These are phyloP conservation scores for Oidium heveae DNA, from an alignment of 2,329 filamentous ascomycete genomes.

Conservation along the genomic window DNA sequence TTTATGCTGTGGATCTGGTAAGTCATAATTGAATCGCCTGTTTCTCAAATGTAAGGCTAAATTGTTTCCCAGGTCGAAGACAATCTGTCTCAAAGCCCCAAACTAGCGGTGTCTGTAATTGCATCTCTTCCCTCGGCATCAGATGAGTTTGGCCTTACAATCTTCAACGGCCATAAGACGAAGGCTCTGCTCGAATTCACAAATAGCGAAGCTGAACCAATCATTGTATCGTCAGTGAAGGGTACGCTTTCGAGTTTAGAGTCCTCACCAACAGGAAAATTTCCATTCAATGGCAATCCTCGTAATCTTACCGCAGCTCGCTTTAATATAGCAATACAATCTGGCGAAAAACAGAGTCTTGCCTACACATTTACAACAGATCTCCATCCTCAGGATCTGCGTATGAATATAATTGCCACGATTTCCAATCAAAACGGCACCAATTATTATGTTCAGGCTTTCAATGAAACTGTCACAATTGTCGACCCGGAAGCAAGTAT, in stretches of 20 bases:
- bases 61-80: neutral
- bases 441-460: conserved; percentile 54
- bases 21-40: too few species aligned
- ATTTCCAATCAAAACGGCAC: conserved; percentile 39
- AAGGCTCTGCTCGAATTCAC: conserved; percentile 57
- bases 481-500: conserved; percentile 81
- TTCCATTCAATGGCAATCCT: conserved; percentile 30
- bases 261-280: conserved; percentile 23
- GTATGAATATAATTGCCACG: conserved; percentile 51
- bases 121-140: conserved; percentile 37
- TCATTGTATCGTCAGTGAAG: conserved; percentile 52
- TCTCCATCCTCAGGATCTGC: conserved; percentile 76
- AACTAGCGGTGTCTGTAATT: conserved; percentile 13
- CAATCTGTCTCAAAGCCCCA: neutral
- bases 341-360: conserved; percentile 50
- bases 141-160: conserved; percentile 73
- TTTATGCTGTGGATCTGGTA: too few species aligned
- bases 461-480: conserved; percentile 60
- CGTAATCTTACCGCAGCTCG: conserved; percentile 63
- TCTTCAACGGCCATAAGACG: conserved; percentile 77
- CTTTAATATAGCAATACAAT: conserved; percentile 49
- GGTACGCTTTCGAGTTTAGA: conserved; percentile 41
- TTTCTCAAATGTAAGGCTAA: neutral
- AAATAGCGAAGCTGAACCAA: conserved; percentile 57
- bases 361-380: conserved; percentile 73